A percentile compares a stretch with the other conserved stretches of the same genome.
Conservation (phyloP, 73 alveolate species). For the Tetrahymena thermophila region DNA sequence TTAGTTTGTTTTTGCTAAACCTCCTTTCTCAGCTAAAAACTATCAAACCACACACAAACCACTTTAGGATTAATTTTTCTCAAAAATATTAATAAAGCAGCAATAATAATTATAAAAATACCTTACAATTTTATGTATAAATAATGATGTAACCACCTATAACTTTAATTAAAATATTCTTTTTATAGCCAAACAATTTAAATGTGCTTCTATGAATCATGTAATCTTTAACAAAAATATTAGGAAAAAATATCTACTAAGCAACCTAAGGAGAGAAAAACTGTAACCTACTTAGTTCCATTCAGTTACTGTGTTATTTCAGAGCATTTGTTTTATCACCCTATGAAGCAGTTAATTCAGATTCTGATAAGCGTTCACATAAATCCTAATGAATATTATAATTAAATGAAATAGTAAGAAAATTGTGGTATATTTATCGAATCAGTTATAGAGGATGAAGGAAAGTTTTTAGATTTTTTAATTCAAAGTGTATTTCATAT, state of each 20-base stretch:
- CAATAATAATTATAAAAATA: no score
- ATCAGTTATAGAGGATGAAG: neutral
- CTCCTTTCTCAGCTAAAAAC: neutral
- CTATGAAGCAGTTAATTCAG: neutral
- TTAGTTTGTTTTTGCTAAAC: no score
- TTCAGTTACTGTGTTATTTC: neutral
- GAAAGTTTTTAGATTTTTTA: neutral
- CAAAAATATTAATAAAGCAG: neutral
- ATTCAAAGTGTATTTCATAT: neutral
- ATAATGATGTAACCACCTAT: neutral
- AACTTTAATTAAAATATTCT: neutral
- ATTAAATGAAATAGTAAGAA: neutral
- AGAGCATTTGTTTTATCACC: neutral
- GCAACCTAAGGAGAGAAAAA: neutral
- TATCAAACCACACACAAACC: neutral
- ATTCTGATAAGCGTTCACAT: neutral
- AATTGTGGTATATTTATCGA: neutral
- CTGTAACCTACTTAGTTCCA: neutral
- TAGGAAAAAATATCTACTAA: neutral
- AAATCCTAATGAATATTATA: neutral
- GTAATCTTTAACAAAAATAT: neutral
- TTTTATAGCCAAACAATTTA: neutral
- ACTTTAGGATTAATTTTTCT: neutral
- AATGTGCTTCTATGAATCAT: neutral
- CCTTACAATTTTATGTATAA: neutral